phyloP scores from a whole-genome alignment of 768 basidiomycete genomes.

The Fibroporia radiculosa region DNA sequence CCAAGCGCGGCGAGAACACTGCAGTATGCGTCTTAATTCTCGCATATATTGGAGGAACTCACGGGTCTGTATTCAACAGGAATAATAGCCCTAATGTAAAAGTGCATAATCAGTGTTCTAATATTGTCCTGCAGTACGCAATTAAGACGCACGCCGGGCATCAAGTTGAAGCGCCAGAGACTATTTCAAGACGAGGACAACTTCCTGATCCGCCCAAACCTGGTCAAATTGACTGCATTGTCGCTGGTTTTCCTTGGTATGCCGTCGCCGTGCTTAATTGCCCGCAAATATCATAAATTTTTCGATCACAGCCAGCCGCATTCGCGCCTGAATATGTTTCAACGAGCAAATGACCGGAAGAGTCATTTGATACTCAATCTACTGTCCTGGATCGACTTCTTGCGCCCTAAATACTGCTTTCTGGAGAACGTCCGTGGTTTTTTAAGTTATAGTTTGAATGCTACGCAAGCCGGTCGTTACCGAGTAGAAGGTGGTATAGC shows the following conservation, averaged over 20 bases:
- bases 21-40: too few species aligned
- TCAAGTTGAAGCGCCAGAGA: conserved; percentile 27
- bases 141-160: conserved; percentile 41
- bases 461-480: conserved; percentile 30
- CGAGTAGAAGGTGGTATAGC: conserved; percentile 54
- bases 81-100: conserved; percentile 43
- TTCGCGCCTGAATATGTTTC: conserved; percentile 65
- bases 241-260: conserved; percentile 75
- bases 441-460: conserved; percentile 30
- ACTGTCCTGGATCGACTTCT: conserved; percentile 36
- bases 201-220: conserved; percentile 42
- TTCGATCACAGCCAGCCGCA: conserved; percentile 53
- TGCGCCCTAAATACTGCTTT: conserved; percentile 34
- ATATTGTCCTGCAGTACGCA: conserved; percentile 49
- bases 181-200: conserved; percentile 27
- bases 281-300: not conserved
- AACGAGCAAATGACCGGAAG: conserved; percentile 57
- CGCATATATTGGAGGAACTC: too few species aligned
- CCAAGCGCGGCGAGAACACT: conserved; percentile 68
- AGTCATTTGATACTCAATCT: conserved; percentile 61
- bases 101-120: conserved; percentile 69
- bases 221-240: conserved; percentile 51
- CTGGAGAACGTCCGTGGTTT: conserved; percentile 46
- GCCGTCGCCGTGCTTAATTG: not conserved
- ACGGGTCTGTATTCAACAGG: conserved; percentile 25